phyloP scores from a whole-genome alignment of 2,329 filamentous ascomycete genomes.

The Trichoderma breve region DNA sequence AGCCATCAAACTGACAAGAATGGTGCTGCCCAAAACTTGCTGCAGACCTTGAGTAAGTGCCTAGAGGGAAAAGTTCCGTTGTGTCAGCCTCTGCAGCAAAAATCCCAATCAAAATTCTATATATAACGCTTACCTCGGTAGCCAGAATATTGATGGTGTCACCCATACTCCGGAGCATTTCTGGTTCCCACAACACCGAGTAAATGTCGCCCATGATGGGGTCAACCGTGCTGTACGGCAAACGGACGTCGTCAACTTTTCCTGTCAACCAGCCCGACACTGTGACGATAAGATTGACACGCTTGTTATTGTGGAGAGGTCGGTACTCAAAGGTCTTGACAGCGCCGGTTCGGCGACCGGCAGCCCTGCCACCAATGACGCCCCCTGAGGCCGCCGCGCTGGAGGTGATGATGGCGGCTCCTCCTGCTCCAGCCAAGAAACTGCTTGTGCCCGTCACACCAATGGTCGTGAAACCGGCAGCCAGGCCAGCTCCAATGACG shows the following conservation, averaged over 20 bases:
- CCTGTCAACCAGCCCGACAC: constrained; percentile 98
- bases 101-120: not conserved
- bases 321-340: constrained; percentile 97
- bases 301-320: constrained; percentile 95
- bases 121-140: constrained; percentile 71
- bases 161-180: constrained; percentile 97
- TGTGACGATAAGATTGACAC: constrained; percentile 92
- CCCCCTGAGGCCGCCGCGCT: constrained; percentile 82
- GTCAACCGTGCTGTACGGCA: constrained; percentile 95
- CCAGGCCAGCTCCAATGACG: constrained; percentile 89
- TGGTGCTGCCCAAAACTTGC: constrained; percentile 87
- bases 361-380: constrained; percentile 80
- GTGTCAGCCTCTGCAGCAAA: not conserved
- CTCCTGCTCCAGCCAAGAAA: constrained; percentile 88
- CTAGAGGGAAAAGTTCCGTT: constrained; percentile 40
- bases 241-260: constrained; percentile 90
- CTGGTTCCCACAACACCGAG: constrained; percentile 94
- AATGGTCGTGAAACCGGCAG: constrained; percentile 92
- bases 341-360: constrained; percentile 81
- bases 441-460: constrained; percentile 84
- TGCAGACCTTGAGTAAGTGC: constrained; percentile 94
- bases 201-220: constrained; percentile 98
- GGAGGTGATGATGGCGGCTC: constrained; percentile 91
- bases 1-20: constrained; percentile 86
- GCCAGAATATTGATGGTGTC: constrained; percentile 97